phyloP scores from a whole-genome alignment of 345 rosid species.

The Erodium maritimum region DNA sequence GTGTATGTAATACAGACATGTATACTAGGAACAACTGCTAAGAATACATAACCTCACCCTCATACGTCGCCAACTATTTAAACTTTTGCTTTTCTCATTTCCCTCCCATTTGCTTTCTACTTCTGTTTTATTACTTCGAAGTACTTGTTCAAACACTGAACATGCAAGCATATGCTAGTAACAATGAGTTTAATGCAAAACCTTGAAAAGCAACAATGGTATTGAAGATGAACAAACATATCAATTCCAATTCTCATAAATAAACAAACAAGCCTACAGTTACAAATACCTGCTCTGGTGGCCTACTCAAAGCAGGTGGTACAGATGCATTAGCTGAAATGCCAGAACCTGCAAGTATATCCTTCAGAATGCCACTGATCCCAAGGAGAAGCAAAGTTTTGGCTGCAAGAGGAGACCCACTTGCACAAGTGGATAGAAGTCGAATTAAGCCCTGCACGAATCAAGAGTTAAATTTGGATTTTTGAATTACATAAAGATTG shows the following conservation, averaged over 20 bases:
- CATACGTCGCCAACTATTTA: too few species aligned
- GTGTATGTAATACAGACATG: too few species aligned
- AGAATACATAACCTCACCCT: too few species aligned
- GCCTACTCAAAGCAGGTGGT: constrained; percentile 84
- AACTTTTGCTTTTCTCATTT: background rate
- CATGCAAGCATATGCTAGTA: background rate
- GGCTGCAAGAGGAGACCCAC: constrained; percentile 89
- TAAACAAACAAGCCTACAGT: background rate
- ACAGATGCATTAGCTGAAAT: constrained; percentile 70
- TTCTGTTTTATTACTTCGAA: background rate
- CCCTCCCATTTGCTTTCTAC: background rate
- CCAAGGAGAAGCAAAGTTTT: constrained; percentile 93
- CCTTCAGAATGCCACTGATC: constrained; percentile 84
- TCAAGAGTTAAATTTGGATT: constrained; percentile 3
- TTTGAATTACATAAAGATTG: background rate
- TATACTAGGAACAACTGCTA: too few species aligned
- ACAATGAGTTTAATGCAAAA: background rate
- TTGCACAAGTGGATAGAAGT: constrained; percentile 90
- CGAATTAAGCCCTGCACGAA: constrained; percentile 81
- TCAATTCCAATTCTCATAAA: background rate
- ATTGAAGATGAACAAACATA: background rate
- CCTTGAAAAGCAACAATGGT: background rate
- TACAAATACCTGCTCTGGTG: constrained; percentile 82
- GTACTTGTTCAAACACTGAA: background rate
- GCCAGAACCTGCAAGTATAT: constrained; percentile 81